Conservation (phyloP, 2,329 filamentous ascomycete genomes). For the Botrytis fragariae region DNA sequence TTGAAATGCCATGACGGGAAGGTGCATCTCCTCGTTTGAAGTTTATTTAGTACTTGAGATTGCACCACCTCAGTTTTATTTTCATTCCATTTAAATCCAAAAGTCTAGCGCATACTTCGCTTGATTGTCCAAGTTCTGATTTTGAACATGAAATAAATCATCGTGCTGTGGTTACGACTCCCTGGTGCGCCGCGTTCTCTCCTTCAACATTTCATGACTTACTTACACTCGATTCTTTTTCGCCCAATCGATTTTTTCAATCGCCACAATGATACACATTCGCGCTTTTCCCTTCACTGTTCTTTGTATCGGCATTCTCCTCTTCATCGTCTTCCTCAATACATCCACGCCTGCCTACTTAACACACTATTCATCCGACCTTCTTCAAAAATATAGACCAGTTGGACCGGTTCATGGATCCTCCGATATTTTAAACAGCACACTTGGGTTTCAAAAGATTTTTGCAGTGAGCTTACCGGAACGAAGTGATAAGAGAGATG, state of each 20-base stretch:
- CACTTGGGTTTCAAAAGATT: slow-evolving; percentile 42
- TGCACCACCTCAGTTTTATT: neutral
- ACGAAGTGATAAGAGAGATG: slow-evolving; percentile 50
- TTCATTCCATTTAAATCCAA: neutral
- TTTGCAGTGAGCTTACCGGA: slow-evolving; percentile 48
- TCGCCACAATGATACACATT: slow-evolving; percentile 11
- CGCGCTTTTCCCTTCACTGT: slow-evolving; percentile 11
- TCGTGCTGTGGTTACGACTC: neutral
- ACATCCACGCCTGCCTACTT: slow-evolving; percentile 17
- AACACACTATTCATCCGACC: neutral
- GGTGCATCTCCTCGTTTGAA: slow-evolving; percentile 7
- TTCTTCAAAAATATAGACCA: slow-evolving; percentile 13
- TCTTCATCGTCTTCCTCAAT: slow-evolving; percentile 17
- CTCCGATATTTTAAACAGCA: neutral
- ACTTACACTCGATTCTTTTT: neutral
- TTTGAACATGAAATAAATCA: neutral
- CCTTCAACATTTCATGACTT: too few species aligned
- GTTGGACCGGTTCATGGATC: neutral
- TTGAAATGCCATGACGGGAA: neutral
- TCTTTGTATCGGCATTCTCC: neutral
- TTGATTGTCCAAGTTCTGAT: neutral
- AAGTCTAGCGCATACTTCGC: neutral
- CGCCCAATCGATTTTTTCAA: neutral
- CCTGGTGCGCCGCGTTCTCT: neutral
- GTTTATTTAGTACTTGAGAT: neutral